phyloP scores from a whole-genome alignment of 169 alveolate species.

The Cryptosporidium xiaoi region DNA sequence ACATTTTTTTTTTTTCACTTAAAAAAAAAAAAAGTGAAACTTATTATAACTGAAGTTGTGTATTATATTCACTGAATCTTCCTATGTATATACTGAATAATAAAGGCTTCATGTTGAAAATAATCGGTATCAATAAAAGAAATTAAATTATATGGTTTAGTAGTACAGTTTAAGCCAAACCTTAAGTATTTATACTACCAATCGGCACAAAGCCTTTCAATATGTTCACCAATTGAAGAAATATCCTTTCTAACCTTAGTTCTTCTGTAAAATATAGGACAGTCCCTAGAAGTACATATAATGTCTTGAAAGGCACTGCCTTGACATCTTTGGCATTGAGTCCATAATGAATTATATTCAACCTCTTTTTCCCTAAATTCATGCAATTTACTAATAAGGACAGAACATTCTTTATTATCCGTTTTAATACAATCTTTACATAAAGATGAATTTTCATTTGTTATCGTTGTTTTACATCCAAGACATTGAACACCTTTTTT shows the following conservation, averaged over 20 bases:
- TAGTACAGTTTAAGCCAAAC: not conserved
- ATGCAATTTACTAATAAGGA: slow-evolving; percentile 83
- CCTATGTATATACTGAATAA: not conserved
- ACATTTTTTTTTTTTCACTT: too few relatives aligned
- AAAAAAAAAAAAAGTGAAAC: too few relatives aligned
- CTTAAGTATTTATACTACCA: slow-evolving; percentile 10
- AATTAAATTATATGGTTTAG: not conserved
- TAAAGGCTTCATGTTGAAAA: not conserved
- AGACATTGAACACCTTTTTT: slow-evolving; percentile 91
- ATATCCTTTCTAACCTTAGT: slow-evolving; percentile 93
- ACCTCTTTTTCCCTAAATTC: slow-evolving; percentile 89
- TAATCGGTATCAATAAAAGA: not conserved
- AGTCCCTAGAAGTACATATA: slow-evolving; percentile 96
- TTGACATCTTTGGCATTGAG: slow-evolving; percentile 98
- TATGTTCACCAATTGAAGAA: slow-evolving; percentile 81
- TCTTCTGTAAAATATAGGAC: slow-evolving; percentile 98
- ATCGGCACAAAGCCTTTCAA: slow-evolving; percentile 52
- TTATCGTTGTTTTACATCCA: slow-evolving; percentile 91
- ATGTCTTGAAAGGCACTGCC: slow-evolving; percentile 95
- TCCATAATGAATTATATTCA: slow-evolving; percentile 94
- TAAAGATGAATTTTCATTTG: slow-evolving; percentile 78
- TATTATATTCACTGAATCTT: too few relatives aligned
- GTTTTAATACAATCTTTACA: slow-evolving; percentile 78
- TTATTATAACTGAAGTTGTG: too few relatives aligned
- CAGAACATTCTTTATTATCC: slow-evolving; percentile 78